Conservation (phyloP, 257 asterid species). For the Fraxinus pennsylvanica region DNA sequence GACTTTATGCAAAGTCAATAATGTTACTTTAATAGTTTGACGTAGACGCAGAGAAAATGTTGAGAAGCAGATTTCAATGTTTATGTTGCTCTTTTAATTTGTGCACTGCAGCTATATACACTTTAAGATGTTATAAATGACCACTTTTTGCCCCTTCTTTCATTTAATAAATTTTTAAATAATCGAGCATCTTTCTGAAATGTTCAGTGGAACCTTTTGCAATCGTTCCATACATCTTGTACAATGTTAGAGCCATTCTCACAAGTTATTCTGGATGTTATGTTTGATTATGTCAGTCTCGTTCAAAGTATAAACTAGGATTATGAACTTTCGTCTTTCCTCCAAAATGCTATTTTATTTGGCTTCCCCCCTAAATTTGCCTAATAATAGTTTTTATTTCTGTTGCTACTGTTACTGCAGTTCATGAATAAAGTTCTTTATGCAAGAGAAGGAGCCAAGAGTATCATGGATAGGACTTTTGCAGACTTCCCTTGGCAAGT, state of each 20-base stretch:
- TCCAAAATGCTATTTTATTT: neutral
- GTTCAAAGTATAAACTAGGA: neutral
- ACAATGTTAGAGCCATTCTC: neutral
- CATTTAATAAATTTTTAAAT: no score
- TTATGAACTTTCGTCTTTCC: neutral
- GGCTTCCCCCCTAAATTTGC: slow-evolving; percentile 6
- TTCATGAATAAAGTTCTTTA: slow-evolving; percentile 98
- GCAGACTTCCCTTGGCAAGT: slow-evolving; percentile 97
- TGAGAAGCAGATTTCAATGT: neutral
- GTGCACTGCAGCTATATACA: neutral
- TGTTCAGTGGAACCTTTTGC: neutral
- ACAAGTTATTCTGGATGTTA: neutral
- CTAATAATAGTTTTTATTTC: neutral
- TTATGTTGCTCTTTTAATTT: neutral
- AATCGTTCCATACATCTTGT: neutral
- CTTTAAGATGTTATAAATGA: neutral
- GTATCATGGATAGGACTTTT: slow-evolving; percentile 88
- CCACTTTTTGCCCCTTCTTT: neutral
- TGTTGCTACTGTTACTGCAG: slow-evolving; percentile 50
- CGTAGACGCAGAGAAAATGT: neutral
- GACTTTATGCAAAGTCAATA: slow-evolving; percentile 7
- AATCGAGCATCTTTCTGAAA: neutral
- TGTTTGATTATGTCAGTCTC: neutral
- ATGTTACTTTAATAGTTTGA: neutral
- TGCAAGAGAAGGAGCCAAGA: slow-evolving; percentile 97